phyloP scores from a whole-genome alignment of 2,329 filamentous ascomycete species.

The Cytospora leucostoma region DNA sequence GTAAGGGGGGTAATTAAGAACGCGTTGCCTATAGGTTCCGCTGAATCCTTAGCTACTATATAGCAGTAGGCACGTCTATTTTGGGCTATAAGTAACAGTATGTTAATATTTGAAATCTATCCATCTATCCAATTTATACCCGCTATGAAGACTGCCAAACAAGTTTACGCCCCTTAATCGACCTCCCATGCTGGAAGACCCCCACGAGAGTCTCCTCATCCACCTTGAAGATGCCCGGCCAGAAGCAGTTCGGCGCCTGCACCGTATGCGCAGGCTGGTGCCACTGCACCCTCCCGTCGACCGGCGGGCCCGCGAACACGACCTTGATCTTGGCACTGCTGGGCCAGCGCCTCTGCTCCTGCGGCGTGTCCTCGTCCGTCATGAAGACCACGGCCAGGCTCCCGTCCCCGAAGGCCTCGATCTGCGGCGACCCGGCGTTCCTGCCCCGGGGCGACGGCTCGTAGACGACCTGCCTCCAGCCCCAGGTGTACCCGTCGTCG shows the following conservation, averaged over 20 bases:
- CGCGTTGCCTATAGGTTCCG: too few relatives aligned
- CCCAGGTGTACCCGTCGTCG: constrained; percentile 46
- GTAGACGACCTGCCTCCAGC: constrained; percentile 44
- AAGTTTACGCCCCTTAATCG: constrained; percentile 15
- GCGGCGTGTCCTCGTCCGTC: constrained; percentile 45
- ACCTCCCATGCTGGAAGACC: constrained; percentile 22
- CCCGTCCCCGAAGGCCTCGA: constrained; percentile 43
- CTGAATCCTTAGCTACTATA: too few relatives aligned
- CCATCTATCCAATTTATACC: background rate
- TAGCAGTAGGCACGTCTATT: too few relatives aligned
- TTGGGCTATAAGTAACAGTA: too few relatives aligned
- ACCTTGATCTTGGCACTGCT: constrained; percentile 44
- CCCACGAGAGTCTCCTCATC: constrained; percentile 19
- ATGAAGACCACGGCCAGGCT: constrained; percentile 47
- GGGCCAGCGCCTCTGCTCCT: constrained; percentile 39
- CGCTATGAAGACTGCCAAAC: background rate
- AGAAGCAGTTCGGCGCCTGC: constrained; percentile 15
- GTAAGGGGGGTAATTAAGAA: too few relatives aligned
- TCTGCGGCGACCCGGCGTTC: constrained; percentile 49
- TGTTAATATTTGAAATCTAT: background rate
- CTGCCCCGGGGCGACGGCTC: constrained; percentile 35
- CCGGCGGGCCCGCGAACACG: constrained; percentile 34
- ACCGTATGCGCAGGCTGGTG: constrained; percentile 15
- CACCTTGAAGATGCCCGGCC: constrained; percentile 24
- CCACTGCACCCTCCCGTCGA: constrained; percentile 26